Evolutionary conservation across 179 eudicot genomes (phyloP).

Genomic region (Patellifolia procumbens): DNA sequence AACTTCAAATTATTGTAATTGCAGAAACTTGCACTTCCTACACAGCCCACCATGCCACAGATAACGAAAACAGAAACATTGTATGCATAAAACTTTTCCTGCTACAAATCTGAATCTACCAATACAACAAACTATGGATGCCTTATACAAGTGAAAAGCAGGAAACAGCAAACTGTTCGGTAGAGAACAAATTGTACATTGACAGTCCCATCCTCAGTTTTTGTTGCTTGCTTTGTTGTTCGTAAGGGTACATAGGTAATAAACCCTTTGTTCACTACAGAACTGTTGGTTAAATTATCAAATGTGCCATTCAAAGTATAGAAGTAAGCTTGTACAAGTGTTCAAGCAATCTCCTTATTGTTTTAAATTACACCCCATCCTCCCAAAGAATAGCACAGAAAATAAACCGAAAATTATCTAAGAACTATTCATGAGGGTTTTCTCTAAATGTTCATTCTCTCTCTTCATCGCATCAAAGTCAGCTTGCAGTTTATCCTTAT

Average conservation of each 20-base stretch:
- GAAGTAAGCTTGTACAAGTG: neutral
- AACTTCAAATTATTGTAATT: too few species aligned
- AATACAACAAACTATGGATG: neutral
- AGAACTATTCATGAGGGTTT: conserved; percentile 12
- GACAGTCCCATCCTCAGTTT: too few species aligned
- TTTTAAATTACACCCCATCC: neutral
- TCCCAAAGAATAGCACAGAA: neutral
- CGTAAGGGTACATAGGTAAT: too few species aligned
- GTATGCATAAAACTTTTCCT: neutral
- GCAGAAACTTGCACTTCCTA: too few species aligned
- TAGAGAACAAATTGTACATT: too few species aligned
- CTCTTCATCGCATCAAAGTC: conserved; percentile 67
- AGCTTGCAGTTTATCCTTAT: conserved; percentile 55
- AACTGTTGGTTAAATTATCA: too few species aligned
- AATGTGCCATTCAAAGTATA: neutral
- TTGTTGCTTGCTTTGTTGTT: too few species aligned
- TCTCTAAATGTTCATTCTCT: conserved; percentile 57
- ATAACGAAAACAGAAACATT: too few species aligned
- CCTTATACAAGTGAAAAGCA: neutral
- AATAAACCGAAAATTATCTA: neutral
- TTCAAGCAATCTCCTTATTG: too few species aligned
- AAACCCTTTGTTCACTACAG: too few species aligned
- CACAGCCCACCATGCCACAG: too few species aligned
- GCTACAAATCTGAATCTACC: neutral
- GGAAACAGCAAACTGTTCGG: too few species aligned